These are phyloP conservation scores for Coprinopsis marcescibilis DNA, from an alignment of 768 basidiomycete species.

Conservation along the genomic window DNA sequence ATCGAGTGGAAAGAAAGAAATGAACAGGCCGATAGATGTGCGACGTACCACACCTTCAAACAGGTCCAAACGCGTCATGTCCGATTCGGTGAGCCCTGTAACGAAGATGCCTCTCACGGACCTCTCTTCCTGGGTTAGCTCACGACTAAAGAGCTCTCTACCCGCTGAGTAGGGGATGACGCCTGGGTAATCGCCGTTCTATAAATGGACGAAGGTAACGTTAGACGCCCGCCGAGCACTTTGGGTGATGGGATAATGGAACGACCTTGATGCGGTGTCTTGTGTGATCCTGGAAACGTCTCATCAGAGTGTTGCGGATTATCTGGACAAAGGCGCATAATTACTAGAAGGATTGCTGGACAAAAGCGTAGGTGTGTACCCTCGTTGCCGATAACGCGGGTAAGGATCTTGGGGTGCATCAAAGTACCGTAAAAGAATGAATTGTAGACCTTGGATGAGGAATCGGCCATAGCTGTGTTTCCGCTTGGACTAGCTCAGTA, in stretches of 20 bases:
- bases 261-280: constrained; percentile 69
- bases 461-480: neutral
- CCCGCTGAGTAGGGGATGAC: constrained; percentile 57
- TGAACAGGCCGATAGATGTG: too few relatives aligned
- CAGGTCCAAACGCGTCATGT: constrained; percentile 61
- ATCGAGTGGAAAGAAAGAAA: too few relatives aligned
- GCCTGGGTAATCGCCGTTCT: constrained; percentile 80
- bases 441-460: neutral
- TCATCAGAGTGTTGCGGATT: neutral
- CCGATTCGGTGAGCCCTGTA: constrained; percentile 55
- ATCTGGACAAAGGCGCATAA: constrained; percentile 16
- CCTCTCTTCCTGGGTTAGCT: constrained; percentile 50
- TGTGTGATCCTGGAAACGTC: constrained; percentile 56
- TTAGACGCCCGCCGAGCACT: neutral
- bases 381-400: constrained; percentile 68
- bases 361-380: constrained; percentile 60
- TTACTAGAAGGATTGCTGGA: constrained; percentile 69
- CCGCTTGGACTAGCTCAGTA: constrained; percentile 11
- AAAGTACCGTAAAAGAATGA: constrained; percentile 91
- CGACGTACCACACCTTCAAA: too few relatives aligned
- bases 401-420: constrained; percentile 80
- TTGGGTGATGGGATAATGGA: neutral
- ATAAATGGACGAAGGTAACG: neutral
- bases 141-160: constrained; percentile 34
- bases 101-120: constrained; percentile 79